Evolutionary conservation across 805 yeast species (phyloP), one percentile per base, ranked within the genome.

Genomic region (Candida verbasci): DNA sequence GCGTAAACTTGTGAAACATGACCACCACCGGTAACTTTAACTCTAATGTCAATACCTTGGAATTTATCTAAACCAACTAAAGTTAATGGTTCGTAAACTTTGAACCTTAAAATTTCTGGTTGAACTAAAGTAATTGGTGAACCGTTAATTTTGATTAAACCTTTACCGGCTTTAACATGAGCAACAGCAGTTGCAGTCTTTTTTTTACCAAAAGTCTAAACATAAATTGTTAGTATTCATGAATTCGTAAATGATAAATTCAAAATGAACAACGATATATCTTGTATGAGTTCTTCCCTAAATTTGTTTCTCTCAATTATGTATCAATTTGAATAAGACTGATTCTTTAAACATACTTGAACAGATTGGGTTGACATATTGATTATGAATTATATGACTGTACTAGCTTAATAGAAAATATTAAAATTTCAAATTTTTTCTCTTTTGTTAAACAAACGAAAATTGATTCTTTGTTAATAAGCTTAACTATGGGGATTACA

Each of bases 111-210:
- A 74, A 89, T 86, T 80, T 91, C 97, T 71, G 98, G 98, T 77
- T 93, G 86, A 62, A 93, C 97, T 63, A 93, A 83, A 70, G 96
- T 85, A 83, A 93, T 91, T 79, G 98, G 98, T 62, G 91, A 76
- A 75, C 98, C 98, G 82, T 93, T 93, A 61, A 93, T 94, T 82
- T 93, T 93, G 80, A 93, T 83, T 72, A 93, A 85, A 78, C 98
- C 98, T 77, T 84, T 86, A 77, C 98, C 98, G 76, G 93, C 89
- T 80, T 88, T 88, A 63, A 91, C 95, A 78, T 88, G 96, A 76
- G 98, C 98, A 70, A 93, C 98, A 68, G 98, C 98, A 65, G 98
- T 93, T 67, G 98, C 98, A 70, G 96, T 86, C 81, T 85, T 93
- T 91, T 93, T 93, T 82, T 91, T 93, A 78, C 98, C 98, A 78